These are phyloP conservation scores for Neocallimastix lanati DNA, from an alignment of 192 early-diverging fungal genomes.

Conservation along the genomic window DNA sequence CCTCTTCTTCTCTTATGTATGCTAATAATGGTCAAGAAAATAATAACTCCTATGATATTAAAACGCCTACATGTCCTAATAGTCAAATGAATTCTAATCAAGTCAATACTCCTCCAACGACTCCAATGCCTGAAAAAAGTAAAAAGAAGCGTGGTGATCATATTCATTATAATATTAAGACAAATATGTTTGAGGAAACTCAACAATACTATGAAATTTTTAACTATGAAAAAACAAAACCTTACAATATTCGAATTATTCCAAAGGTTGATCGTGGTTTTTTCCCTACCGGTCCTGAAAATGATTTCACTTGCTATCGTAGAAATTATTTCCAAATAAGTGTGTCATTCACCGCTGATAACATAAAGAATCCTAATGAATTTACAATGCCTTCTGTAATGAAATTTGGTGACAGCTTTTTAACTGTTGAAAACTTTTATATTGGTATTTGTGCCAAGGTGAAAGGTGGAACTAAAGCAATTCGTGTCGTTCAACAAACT, in stretches of 20 bases:
- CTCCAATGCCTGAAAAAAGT: background rate
- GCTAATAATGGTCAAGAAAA: background rate
- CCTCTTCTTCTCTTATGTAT: too few relatives aligned
- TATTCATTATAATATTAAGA: background rate
- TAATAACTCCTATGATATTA: background rate
- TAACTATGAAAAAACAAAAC: background rate
- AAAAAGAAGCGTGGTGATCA: background rate
- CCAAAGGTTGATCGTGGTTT: conserved; percentile 85
- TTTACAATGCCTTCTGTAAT: conserved; percentile 44
- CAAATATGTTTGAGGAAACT: background rate
- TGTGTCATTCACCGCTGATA: conserved; percentile 31
- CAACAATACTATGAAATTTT: background rate
- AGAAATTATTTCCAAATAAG: conserved; percentile 87
- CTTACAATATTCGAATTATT: background rate
- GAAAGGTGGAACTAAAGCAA: conserved; percentile 44
- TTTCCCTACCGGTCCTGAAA: conserved; percentile 53
- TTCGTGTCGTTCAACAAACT: conserved; percentile 76
- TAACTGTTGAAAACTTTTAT: conserved; percentile 45
- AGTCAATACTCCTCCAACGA: background rate
- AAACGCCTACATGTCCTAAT: background rate
- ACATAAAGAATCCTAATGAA: conserved; percentile 2
- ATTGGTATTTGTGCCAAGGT: conserved; percentile 62
- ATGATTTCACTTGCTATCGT: conserved; percentile 87
- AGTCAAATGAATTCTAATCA: background rate
- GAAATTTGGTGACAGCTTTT: conserved; percentile 17